Base-by-base conservation (phyloP, 1,139 yeast species). In the Hyphopichia wangnamkhiaoensis region DNA sequence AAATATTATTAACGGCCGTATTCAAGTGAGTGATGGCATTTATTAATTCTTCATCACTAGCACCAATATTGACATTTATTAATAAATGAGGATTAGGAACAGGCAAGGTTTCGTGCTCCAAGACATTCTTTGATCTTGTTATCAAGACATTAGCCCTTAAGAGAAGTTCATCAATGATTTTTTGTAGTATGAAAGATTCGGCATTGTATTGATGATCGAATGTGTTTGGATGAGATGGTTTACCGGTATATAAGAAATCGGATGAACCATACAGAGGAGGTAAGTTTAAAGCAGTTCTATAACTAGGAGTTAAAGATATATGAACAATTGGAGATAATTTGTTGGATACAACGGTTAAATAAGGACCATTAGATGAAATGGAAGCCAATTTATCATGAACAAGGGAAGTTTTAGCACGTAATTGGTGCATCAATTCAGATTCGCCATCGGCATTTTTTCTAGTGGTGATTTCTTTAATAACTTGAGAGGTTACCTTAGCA, bases 91-190 rank as follows among this genome's bases (percentile, higher is more conserved):
- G 96, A 37, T 61, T 59, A 37, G 79, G 75, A 33, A 87, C 72
- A 3, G 95, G 94, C 46, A 87, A 73, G 41, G 81, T 65, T 57
- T 91, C 97, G 53, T 84, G 95, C 48, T 79, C 82, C 41, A 83
- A 69, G 14, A 89, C 73, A 44, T 80, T 73, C 45, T 84, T 83
- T 13, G 87, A 74, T 56, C 95, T 80, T 12, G 91, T 72, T 37
- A 90, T 71, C 45, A 89, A 71, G 14, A 86, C 74, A 31, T 79
- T 76, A 30, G 74, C 68, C n/a, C 69, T 59, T 8, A 58, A 54
- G 41, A 82, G 68, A 7, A 79, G 68, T 21, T 62, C 57, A 52
- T 85, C 84, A 25, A 84, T 77, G 24, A 88, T 74, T 40, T 65
- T 66, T 61, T 86, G 94, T 40, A 86, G 62, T 35, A 86, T 65